Conservation (phyloP, 805 yeast genomes). For the Saccharomycopsis fibuligera region DNA sequence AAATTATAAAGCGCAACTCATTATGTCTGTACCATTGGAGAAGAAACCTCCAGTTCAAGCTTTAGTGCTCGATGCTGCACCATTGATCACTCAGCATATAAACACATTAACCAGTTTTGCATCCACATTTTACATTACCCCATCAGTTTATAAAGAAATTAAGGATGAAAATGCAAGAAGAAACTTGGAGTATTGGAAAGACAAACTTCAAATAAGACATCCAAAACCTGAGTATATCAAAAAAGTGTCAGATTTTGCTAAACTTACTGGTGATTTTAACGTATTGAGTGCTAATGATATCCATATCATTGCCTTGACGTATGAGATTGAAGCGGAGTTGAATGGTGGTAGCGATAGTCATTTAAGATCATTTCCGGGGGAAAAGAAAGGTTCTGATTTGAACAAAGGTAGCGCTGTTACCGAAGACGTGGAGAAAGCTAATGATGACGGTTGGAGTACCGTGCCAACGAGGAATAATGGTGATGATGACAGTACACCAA, state of each 20-base stretch:
- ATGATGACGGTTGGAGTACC: conserved; percentile 19
- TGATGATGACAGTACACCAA: conserved; percentile 12
- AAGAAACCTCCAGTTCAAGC: conserved; percentile 34
- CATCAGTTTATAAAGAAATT: conserved; percentile 83
- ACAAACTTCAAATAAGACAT: conserved; percentile 61
- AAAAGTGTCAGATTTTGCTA: conserved; percentile 69
- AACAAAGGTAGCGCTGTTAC: conserved; percentile 23
- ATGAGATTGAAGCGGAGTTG: conserved; percentile 72
- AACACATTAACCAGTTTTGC: conserved; percentile 69
- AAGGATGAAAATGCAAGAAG: conserved; percentile 79
- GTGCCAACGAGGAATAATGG: conserved; percentile 10
- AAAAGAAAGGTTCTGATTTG: conserved; percentile 28
- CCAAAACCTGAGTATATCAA: conserved; percentile 62
- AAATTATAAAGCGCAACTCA: too few species aligned
- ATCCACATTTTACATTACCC: conserved; percentile 73
- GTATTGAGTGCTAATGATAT: conserved; percentile 89
- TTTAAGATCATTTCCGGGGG: conserved; percentile 70
- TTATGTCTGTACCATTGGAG: too few species aligned
- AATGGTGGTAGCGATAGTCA: conserved; percentile 59
- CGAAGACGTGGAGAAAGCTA: conserved; percentile 22
- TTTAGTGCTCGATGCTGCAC: conserved; percentile 90
- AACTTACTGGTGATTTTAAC: conserved; percentile 82
- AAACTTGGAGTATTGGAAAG: conserved; percentile 78
- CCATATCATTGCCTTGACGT: conserved; percentile 85
- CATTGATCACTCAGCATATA: conserved; percentile 80